Base-by-base conservation (phyloP, 768 basidiomycete species). In the Heimioporus sp. region DNA sequence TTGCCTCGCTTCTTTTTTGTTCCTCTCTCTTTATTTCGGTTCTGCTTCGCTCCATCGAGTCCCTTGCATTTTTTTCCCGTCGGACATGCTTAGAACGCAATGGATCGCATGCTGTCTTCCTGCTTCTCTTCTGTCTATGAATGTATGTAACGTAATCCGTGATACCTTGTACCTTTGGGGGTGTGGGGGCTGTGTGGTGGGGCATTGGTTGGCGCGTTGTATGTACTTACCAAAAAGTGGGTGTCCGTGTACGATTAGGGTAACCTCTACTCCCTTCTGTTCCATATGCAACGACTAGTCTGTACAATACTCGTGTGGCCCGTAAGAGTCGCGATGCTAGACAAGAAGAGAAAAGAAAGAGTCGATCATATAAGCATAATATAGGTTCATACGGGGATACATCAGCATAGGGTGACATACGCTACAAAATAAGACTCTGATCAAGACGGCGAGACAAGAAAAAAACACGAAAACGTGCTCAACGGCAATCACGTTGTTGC, bases 61-160 rank as follows among this genome's bases (percentile, higher is more conserved):
- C 24, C 11, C 45, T n/a, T n/a, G 10, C 45, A 37, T 30, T 37
- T 19, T 11, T n/a, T n/a, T n/a, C n/a, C n/a, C 30, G 24, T 43
- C 37, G 58, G 53, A 63, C 62, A 48, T 49, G 17, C 43, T 65
- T 65, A 61, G 62, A 64, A 46, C 21, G 35, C 59, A 37, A 17
- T 46, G 51, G 52, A 46, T 38, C 3, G 13, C 59, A 8, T 6
- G 24, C 24, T 28, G 1, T 28, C 24, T 17, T n/a, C 13, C 24
- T 20, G 16, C 21, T 19, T 21, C n/a, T 9, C 6, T 4, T 30
- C 21, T 19, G 10, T 16, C 49, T 13, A 20, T 28, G 58, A 52
- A 54, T 51, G 53, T 59, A 55, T 65, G 46, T 65, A 53, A 55
- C 49, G 43, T 62, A 54, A 56, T 45, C 6, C 6, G 63, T 46